A percentile compares a stretch with the other conserved stretches of the same genome.
phyloP scores from a whole-genome alignment of 345 rosid species.

The Theobroma cacao region DNA sequence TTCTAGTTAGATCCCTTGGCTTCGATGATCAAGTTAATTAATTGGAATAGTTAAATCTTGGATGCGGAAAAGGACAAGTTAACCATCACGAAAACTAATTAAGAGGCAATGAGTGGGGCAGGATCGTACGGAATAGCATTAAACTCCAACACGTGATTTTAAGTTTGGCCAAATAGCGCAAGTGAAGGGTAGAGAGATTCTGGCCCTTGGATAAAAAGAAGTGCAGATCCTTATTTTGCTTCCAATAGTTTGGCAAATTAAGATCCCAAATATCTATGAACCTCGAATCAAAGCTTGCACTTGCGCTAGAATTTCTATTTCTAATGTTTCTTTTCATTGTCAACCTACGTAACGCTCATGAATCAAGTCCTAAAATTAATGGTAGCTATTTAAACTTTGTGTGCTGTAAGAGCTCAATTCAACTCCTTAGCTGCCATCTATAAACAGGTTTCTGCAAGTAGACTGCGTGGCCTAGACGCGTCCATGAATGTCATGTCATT shows the following conservation, averaged over 20 bases:
- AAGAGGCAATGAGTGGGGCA: neutral
- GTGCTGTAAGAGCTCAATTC: neutral
- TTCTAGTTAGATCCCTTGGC: too few species aligned
- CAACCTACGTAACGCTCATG: neutral
- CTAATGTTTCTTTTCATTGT: neutral
- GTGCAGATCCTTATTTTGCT: neutral
- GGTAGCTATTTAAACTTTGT: neutral
- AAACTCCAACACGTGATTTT: too few species aligned
- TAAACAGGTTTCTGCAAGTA: neutral
- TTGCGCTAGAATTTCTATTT: neutral
- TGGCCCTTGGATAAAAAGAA: too few species aligned
- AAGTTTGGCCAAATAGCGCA: too few species aligned
- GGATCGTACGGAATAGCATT: too few species aligned
- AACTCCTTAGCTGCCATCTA: neutral
- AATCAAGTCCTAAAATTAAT: neutral
- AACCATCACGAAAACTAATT: neutral
- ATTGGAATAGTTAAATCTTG: too few species aligned
- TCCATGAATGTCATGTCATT: neutral
- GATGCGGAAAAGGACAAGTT: too few species aligned
- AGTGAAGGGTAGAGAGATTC: too few species aligned
- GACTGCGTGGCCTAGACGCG: neutral
- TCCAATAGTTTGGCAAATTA: neutral
- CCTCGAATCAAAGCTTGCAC: neutral
- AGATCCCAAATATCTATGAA: neutral
- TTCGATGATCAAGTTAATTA: too few species aligned